phyloP scores from a whole-genome alignment of 2,329 filamentous ascomycete genomes.

The Cercospora zeina region DNA sequence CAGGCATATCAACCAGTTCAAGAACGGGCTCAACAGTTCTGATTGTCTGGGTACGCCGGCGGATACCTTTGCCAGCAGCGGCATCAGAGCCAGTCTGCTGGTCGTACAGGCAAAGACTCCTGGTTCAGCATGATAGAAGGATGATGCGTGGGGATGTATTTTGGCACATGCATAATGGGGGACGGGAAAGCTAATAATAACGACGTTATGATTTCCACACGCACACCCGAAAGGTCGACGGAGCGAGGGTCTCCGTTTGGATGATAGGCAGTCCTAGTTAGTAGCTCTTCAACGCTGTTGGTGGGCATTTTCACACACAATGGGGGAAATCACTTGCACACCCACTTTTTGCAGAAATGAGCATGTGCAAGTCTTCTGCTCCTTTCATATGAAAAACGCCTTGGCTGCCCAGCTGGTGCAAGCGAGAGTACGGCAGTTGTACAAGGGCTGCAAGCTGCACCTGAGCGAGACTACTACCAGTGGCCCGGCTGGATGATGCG shows the following conservation, averaged over 20 bases:
- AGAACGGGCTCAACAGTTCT: slow-evolving; percentile 34
- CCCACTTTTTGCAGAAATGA: not conserved
- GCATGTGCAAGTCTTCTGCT: not conserved
- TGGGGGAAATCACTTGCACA: not conserved
- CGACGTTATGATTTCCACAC: slow-evolving; percentile 1
- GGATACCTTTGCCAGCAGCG: slow-evolving; percentile 59
- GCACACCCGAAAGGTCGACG: not conserved
- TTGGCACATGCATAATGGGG: slow-evolving; percentile 7
- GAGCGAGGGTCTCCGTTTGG: not conserved
- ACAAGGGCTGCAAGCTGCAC: slow-evolving; percentile 2
- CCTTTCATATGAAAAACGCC: slow-evolving; percentile 6
- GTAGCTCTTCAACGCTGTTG: not conserved
- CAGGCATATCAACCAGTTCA: slow-evolving; percentile 46
- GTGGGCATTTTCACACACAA: not conserved
- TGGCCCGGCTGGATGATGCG: not conserved
- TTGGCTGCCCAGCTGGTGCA: not conserved
- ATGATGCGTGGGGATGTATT: slow-evolving; percentile 11
- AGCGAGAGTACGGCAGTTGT: slow-evolving; percentile 2
- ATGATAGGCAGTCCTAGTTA: not conserved
- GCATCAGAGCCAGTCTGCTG: slow-evolving; percentile 66
- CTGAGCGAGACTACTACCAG: not conserved
- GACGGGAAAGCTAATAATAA: not conserved
- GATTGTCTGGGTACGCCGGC: slow-evolving; percentile 62
- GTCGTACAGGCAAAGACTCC: slow-evolving; percentile 62
- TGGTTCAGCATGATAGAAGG: slow-evolving; percentile 16